These are phyloP conservation scores for Entoloma clypeatum DNA, from an alignment of 1,284 basidiomycete species.

Conservation along the genomic window DNA sequence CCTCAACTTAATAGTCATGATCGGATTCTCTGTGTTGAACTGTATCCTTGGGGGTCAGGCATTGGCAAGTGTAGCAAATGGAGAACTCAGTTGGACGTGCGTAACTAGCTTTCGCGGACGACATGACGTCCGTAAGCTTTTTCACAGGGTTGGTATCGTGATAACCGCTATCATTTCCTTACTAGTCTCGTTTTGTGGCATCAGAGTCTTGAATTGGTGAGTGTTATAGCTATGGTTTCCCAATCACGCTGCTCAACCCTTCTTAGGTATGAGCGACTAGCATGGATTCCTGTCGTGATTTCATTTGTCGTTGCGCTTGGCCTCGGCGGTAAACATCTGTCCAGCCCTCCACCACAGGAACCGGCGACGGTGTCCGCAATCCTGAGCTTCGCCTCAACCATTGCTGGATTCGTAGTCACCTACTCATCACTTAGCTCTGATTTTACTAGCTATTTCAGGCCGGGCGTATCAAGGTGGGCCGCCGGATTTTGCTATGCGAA, in stretches of 20 bases:
- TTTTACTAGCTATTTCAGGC: slow-evolving; percentile 65
- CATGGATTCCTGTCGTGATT: slow-evolving; percentile 79
- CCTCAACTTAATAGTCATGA: slow-evolving; percentile 60
- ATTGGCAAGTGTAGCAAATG: slow-evolving; percentile 65
- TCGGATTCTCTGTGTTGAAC: slow-evolving; percentile 76
- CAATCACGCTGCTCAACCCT: not conserved
- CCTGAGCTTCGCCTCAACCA: slow-evolving; percentile 61
- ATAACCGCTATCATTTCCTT: slow-evolving; percentile 79
- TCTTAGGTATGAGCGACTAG: slow-evolving; percentile 64
- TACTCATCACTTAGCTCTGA: slow-evolving; percentile 67
- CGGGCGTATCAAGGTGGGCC: slow-evolving; percentile 51
- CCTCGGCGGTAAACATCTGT: slow-evolving; percentile 65
- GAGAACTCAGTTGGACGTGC: slow-evolving; percentile 65
- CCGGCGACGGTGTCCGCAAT: slow-evolving; percentile 53
- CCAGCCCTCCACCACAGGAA: slow-evolving; percentile 29
- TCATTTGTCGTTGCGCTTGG: slow-evolving; percentile 75
- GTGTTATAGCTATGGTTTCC: slow-evolving; percentile 13
- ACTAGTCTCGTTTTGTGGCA: slow-evolving; percentile 80
- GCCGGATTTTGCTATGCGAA: not conserved
- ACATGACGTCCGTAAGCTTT: not conserved
- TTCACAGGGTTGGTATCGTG: slow-evolving; percentile 80
- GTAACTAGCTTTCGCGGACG: slow-evolving; percentile 15
- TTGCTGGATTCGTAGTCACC: slow-evolving; percentile 75
- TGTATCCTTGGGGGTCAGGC: slow-evolving; percentile 79
- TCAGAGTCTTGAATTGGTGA: slow-evolving; percentile 67